Evolutionary conservation across 768 basidiomycete genomes (phyloP).

Genomic region (Lyophyllum shimeji): DNA sequence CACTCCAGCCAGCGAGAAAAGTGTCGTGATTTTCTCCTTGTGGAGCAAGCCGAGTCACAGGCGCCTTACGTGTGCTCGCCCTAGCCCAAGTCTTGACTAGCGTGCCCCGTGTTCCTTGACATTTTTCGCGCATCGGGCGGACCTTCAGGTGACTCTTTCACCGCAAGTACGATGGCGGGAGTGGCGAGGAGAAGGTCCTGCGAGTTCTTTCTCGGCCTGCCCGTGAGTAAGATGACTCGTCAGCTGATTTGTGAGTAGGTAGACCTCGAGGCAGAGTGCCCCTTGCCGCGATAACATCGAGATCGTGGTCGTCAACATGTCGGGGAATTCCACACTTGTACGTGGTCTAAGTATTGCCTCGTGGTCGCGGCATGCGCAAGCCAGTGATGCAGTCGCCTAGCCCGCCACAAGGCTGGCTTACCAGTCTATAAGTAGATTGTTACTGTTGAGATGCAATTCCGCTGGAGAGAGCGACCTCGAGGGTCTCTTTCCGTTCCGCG

Average conservation of each 20-base stretch:
- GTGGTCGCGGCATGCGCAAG: no score
- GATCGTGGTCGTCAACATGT: not conserved
- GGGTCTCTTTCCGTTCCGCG: no score
- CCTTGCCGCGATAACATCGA: conserved; percentile 5
- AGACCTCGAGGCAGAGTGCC: not conserved
- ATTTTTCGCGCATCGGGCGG: not conserved
- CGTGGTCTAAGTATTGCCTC: not conserved
- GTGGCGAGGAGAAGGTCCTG: not conserved
- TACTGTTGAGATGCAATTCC: no score
- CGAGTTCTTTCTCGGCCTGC: not conserved
- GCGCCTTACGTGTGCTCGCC: not conserved
- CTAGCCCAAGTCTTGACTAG: not conserved
- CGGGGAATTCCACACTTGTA: not conserved
- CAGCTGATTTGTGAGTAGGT: not conserved
- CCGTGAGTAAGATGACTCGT: not conserved
- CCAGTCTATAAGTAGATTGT: no score
- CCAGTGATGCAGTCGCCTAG: no score
- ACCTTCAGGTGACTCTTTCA: conserved; percentile 1
- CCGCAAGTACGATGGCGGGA: not conserved
- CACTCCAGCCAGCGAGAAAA: not conserved
- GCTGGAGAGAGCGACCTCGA: no score
- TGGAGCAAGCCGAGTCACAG: not conserved
- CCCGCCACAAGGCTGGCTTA: no score
- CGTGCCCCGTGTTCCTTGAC: not conserved
- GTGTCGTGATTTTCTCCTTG: not conserved